A percentile compares a stretch with the other conserved stretches of the same genome.
These are phyloP conservation scores for Trichoderma virens DNA, from an alignment of 495 filamentous ascomycete species.

Conservation along the genomic window DNA sequence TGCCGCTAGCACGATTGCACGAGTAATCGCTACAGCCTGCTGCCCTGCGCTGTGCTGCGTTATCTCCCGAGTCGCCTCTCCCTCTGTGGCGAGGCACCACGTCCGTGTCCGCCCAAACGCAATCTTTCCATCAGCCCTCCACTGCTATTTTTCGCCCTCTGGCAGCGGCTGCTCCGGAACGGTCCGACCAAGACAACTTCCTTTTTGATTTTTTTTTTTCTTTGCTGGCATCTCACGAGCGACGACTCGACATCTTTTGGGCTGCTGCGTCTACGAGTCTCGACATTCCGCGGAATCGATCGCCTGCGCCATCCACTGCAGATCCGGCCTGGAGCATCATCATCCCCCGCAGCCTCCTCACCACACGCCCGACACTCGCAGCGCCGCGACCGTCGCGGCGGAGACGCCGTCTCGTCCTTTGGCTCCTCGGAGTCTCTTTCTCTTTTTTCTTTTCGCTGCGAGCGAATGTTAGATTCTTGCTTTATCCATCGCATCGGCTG, in stretches of 20 bases:
- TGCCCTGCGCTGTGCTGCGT: too few relatives aligned
- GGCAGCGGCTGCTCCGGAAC: conserved; percentile 6
- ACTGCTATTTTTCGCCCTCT: conserved; percentile 1
- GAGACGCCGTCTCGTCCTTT: neutral
- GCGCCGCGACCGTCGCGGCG: conserved; percentile 4
- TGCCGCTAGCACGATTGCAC: too few relatives aligned
- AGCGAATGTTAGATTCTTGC: neutral
- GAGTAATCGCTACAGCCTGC: neutral
- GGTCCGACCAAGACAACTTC: neutral
- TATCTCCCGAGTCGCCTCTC: too few relatives aligned
- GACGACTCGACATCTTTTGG: neutral
- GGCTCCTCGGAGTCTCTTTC: neutral
- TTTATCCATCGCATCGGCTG: neutral
- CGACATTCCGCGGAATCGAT: neutral
- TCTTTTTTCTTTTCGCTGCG: neutral
- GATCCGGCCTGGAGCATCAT: conserved; percentile 3
- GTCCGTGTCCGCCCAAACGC: neutral
- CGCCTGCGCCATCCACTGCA: neutral
- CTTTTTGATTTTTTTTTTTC: neutral
- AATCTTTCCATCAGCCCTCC: neutral
- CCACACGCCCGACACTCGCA: neutral
- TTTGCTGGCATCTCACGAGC: neutral
- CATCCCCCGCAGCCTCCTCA: conserved; percentile 1
- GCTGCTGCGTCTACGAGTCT: neutral
- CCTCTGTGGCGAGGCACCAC: neutral